Evolutionary conservation across 2,329 filamentous ascomycete genomes (phyloP).

Genomic region (Penicillium nordicum): DNA sequence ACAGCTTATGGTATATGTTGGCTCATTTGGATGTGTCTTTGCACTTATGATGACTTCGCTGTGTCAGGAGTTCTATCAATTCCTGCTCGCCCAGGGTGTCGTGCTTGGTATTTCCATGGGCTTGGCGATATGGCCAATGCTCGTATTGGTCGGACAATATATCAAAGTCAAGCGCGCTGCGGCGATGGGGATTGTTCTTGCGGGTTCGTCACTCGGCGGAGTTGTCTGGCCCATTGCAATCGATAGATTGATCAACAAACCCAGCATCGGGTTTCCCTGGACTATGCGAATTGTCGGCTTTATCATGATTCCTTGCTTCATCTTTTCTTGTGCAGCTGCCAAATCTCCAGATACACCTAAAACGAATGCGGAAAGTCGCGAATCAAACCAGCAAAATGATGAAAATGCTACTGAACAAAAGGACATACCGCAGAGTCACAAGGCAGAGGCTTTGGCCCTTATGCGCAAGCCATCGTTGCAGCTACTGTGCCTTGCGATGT

Average conservation of each 20-base stretch:
- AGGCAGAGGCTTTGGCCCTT: constrained; percentile 8
- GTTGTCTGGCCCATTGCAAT: constrained; percentile 37
- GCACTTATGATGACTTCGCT: constrained; percentile 39
- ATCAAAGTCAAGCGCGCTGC: constrained; percentile 29
- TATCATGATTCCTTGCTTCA: constrained; percentile 39
- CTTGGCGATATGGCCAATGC: constrained; percentile 28
- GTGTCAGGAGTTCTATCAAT: constrained; percentile 37
- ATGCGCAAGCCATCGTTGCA: constrained; percentile 22
- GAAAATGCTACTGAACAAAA: neutral
- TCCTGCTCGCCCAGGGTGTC: constrained; percentile 40
- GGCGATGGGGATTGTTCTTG: constrained; percentile 34
- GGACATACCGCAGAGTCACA: neutral
- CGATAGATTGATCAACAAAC: constrained; percentile 27
- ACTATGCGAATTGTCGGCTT: constrained; percentile 42
- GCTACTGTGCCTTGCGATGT: constrained; percentile 32
- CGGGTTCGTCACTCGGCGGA: constrained; percentile 36
- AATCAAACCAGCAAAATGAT: neutral
- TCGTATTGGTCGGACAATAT: constrained; percentile 31
- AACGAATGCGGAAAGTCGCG: neutral
- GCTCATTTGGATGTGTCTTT: constrained; percentile 29
- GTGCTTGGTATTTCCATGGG: constrained; percentile 32
- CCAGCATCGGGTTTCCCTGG: constrained; percentile 33
- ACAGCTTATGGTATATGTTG: constrained; percentile 29
- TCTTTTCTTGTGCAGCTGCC: constrained; percentile 27
- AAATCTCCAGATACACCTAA: constrained; percentile 2